Base-by-base conservation (phyloP, 225 moss, liverwort and hornwort genomes). In the Marchantia polymorpha region DNA sequence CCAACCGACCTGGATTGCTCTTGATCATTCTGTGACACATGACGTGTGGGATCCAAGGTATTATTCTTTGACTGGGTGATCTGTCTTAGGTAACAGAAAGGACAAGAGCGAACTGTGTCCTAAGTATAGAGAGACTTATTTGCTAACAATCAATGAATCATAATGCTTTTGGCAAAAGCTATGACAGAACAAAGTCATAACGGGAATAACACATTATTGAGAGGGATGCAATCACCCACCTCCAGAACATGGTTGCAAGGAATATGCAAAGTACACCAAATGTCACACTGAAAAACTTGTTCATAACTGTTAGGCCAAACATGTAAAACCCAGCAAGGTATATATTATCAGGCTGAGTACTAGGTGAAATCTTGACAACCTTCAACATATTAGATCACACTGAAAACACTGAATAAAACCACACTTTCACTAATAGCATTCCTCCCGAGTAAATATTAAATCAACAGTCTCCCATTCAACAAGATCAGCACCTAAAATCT, bases 1-100 rank as follows among this genome's bases (percentile, higher is more conserved):
- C 16, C 51, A 73, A 59, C 39, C 73, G 39, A 77, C 83, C 83
- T 64, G 83, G 83, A 69, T 83, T 73, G 58, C 83, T 83, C 55
- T 66, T 49, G 77, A 83, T 79, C 65, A 83, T 66, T 25, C 82
- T 82, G 61, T 27, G 15, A 11, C 52, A n/a, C 12, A 52, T 56
- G 13, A 56, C 19, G 13, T 56, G 56, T 12, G 2, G 2, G 13
- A 56, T 56, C 19, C 19, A 19, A 12, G 56, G 19, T 56, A 13
- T 56, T 13, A 56, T 56, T 3, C 5, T 13, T 3, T 56, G 2
- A 56, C 2, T 39, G 5, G 39, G 39, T 56, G 56, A 8, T 56
- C 4, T 56, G 13, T 56, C 2, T 6, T 56, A 56, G 19, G 56
- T 3, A 56, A 19, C 39, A 56, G 56, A 13, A 56, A 56, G 1